A percentile compares a stretch with the other conserved stretches of the same genome.
These are phyloP conservation scores for Lactarius hatsudake DNA, from an alignment of 768 basidiomycete genomes.

Conservation along the genomic window DNA sequence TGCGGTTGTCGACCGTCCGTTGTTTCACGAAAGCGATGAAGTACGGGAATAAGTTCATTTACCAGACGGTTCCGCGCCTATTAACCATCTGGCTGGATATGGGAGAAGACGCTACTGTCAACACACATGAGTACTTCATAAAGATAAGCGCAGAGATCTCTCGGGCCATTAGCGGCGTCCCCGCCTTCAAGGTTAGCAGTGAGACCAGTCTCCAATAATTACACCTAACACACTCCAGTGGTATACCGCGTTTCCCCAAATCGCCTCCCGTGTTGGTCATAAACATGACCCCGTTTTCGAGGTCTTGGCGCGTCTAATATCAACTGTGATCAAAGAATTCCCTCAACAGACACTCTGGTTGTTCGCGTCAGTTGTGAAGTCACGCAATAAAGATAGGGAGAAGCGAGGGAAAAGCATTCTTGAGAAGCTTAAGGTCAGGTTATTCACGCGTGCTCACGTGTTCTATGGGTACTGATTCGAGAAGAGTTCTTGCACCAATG, in stretches of 20 bases:
- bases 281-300: slow-evolving; percentile 56
- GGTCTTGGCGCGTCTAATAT: slow-evolving; percentile 64
- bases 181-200: slow-evolving; percentile 73
- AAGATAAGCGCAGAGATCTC: slow-evolving; percentile 59
- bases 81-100: slow-evolving; percentile 93
- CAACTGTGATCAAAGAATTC: slow-evolving; percentile 70
- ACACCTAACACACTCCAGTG: slow-evolving; percentile 52
- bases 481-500: slow-evolving; percentile 49
- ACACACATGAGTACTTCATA: slow-evolving; percentile 40
- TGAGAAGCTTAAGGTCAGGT: slow-evolving; percentile 56
- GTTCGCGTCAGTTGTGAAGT: slow-evolving; percentile 85
- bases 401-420: slow-evolving; percentile 55
- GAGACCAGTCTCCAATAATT: neutral
- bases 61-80: slow-evolving; percentile 91
- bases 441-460: neutral
- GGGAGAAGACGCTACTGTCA: slow-evolving; percentile 53
- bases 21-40: slow-evolving; percentile 68
- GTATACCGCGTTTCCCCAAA: slow-evolving; percentile 95
- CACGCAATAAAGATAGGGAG: slow-evolving; percentile 61
- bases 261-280: slow-evolving; percentile 90
- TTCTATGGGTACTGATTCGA: slow-evolving; percentile 2
- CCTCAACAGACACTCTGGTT: slow-evolving; percentile 94
- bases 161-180: slow-evolving; percentile 55
- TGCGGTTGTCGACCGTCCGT: slow-evolving; percentile 65
- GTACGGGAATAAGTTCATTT: slow-evolving; percentile 91